Evolutionary conservation across 768 basidiomycete species (phyloP), one percentile per base, ranked within the genome.

Genomic region (Amanita exitialis): DNA sequence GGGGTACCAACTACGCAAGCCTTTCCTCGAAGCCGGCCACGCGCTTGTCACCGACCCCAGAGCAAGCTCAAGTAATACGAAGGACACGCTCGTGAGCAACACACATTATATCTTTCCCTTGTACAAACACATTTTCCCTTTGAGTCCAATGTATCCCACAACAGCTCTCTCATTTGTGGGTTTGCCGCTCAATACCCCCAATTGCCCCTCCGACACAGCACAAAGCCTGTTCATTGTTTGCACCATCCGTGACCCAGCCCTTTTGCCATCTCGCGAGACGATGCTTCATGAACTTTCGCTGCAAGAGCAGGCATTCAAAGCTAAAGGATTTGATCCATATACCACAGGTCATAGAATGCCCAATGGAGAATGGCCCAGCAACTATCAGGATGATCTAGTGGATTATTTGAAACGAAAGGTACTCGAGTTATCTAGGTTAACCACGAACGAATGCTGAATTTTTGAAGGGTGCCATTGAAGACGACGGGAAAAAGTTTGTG

Each of bases 131-230:
- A 72, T 80, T 20, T 70, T 83, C 55, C 75, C 74, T 13, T 62
- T 80, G 38, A 68, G 70, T n/a, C 58, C 70, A 4, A 58, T 62
- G 6, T 64, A 76, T 48, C 79, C 79, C 1, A 60, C 69, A 1
- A 77, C 70, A 32, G 75, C 78, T 12, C 71, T 81, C 16, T 69
- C 76, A 6, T 79, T 82, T 60, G 65, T 80, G 51, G 78, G 79
- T 2, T 66, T 80, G 2, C 77, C 77, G 2, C 66, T 71, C 3
- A 58, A 67, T 45, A 72, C 76, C 34, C 63, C 69, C 5, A 77
- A 76, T 59, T 75, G 72, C 45, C 72, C 76, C 2, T 72, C 70
- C 12, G 73, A 77, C 57, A 57, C 39, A 59, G n/a, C n/a, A n/a
- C n/a, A n/a, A n/a, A n/a, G n/a, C n/a, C n/a, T 76, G 2, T 73